Evolutionary conservation across 2,329 filamentous ascomycete genomes (phyloP), one percentile per base, ranked within the genome.

Genomic region (Dactylellina haptotyla): DNA sequence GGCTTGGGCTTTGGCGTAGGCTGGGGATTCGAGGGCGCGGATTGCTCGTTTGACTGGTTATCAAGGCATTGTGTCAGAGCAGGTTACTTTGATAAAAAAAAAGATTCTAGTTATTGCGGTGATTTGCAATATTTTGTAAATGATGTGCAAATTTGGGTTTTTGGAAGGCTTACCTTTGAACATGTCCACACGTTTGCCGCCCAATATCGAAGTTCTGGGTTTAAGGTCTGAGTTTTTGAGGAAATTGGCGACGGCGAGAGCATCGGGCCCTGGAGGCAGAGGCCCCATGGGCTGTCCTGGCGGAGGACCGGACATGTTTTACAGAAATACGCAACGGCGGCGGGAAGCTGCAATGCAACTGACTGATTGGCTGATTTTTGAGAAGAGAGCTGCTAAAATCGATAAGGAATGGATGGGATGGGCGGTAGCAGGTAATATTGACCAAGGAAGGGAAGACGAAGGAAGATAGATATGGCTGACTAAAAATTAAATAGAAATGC

Each of bases 151-250:
- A 26, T 26, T 14, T 45, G 34, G 20, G 41, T 32, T 14, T 65
- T 4, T 20, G 4, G 25, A 26, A 10, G 25, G 26, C 80, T 54
- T 84, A 94, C 92, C 93, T 85, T 90, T 90, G 82, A 99, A 98
- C 91, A 99, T 96, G 77, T 99, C 94, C 83, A 97, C 98, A 79
- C 95, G 88, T 85, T 97, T 93, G 78, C 95, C 95, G 77, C 97
- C 93, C 76, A 98, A 87, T 76, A 99, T 96, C 80, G 91, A 94
- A 16, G 93, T 97, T 75, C 95, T 86, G 16, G 87, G 86, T 86
- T 99, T 99, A 76, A 99, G 83, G 71, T 95, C 87, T 82, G 97
- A 93, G 69, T 86, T 82, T 77, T 89, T 88, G 71, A 99, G 83
- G 82, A 96, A 99, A 79, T 92, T 90, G 77, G 95, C 96, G 62